These are phyloP conservation scores for Calonectria henricotiae DNA, from an alignment of 2,329 filamentous ascomycete genomes.

Conservation along the genomic window DNA sequence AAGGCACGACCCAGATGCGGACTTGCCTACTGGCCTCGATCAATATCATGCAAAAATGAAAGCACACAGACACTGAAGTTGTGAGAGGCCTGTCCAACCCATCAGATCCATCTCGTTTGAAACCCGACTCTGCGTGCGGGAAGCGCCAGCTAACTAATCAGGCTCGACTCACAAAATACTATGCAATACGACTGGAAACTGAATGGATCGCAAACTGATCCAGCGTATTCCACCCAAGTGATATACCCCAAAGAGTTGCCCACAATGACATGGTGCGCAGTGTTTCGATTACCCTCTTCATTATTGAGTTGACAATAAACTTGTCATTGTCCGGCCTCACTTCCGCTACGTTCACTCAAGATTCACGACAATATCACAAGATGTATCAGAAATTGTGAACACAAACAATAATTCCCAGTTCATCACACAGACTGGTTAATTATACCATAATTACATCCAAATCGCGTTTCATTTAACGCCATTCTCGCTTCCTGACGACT, in stretches of 20 bases:
- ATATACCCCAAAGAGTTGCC: too few relatives aligned
- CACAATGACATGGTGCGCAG: too few relatives aligned
- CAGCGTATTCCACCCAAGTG: not conserved
- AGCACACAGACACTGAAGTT: not conserved
- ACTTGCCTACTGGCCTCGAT: not conserved
- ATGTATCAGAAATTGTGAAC: not conserved
- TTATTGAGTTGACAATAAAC: too few relatives aligned
- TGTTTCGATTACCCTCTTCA: too few relatives aligned
- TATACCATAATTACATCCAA: constrained; percentile 48
- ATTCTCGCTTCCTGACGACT: constrained; percentile 21
- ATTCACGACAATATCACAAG: not conserved
- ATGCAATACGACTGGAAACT: not conserved
- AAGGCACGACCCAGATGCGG: too few relatives aligned
- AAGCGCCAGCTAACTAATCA: not conserved
- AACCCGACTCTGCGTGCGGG: not conserved
- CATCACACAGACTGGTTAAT: constrained; percentile 43
- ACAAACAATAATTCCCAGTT: constrained; percentile 28
- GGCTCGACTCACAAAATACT: not conserved
- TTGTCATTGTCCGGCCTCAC: not conserved
- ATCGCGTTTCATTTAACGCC: constrained; percentile 37
- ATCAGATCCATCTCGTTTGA: not conserved
- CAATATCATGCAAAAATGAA: not conserved
- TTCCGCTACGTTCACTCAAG: too few relatives aligned
- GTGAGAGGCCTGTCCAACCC: not conserved
- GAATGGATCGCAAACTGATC: not conserved